A percentile compares a stretch with the other conserved stretches of the same genome.
Evolutionary conservation across 2,329 filamentous ascomycete genomes (phyloP).

Genomic region (Paecilomyces niveus): DNA sequence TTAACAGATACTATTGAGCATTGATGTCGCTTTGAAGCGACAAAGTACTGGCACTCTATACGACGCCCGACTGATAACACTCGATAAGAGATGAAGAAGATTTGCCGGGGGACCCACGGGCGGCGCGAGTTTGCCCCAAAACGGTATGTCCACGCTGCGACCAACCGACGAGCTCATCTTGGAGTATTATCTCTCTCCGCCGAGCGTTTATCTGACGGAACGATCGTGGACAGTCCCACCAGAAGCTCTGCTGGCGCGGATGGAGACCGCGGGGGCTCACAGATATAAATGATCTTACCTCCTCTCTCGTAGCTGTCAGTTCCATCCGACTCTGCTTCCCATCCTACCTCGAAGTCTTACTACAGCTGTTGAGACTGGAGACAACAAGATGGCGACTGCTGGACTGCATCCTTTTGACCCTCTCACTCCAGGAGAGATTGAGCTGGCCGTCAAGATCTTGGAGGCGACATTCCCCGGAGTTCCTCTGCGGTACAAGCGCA

Average conservation of each 20-base stretch:
- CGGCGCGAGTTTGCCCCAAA: slow-evolving; percentile 6
- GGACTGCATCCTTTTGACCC: slow-evolving; percentile 34
- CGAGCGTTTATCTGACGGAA: background rate
- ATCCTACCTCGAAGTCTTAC: background rate
- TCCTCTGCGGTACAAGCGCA: slow-evolving; percentile 52
- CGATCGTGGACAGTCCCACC: background rate
- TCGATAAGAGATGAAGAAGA: background rate
- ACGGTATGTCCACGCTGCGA: background rate
- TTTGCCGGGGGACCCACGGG: background rate
- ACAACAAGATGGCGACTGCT: slow-evolving; percentile 4
- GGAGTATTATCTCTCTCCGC: background rate
- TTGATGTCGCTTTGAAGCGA: no score
- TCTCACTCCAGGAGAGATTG: slow-evolving; percentile 33
- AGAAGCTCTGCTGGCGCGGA: background rate
- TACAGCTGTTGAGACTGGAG: background rate
- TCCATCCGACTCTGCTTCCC: background rate
- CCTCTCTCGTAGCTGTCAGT: background rate
- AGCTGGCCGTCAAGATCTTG: slow-evolving; percentile 31
- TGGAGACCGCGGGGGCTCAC: background rate
- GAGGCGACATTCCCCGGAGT: slow-evolving; percentile 29
- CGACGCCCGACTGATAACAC: background rate
- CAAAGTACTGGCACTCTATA: background rate
- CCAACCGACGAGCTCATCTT: background rate
- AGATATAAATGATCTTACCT: background rate
- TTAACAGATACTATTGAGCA: background rate